Evolutionary conservation across 345 rosid species (phyloP).

Genomic region (Hevea brasiliensis): DNA sequence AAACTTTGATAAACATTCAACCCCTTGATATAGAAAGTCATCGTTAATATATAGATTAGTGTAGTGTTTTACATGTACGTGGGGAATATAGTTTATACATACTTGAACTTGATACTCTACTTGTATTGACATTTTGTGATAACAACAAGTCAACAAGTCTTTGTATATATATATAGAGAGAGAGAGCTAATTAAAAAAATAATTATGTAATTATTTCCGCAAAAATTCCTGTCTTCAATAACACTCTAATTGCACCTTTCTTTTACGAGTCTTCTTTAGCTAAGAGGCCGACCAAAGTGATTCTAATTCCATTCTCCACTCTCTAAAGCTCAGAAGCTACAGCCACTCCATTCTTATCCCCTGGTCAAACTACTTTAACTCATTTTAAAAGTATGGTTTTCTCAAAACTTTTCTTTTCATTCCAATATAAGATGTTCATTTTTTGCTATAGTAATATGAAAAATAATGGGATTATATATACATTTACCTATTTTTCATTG

Average conservation of each 20-base stretch:
- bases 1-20: too few species aligned
- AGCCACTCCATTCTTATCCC: background rate
- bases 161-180: slow-evolving; percentile 17
- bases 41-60: too few species aligned
- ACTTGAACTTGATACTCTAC: background rate
- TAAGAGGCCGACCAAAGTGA: slow-evolving; percentile 44
- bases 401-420: too few species aligned
- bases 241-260: slow-evolving; percentile 30
- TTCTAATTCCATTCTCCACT: slow-evolving; percentile 50
- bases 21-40: too few species aligned
- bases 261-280: slow-evolving; percentile 7
- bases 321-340: slow-evolving; percentile 21
- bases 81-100: background rate
- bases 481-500: background rate
- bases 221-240: slow-evolving; percentile 38
- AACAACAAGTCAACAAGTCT: slow-evolving; percentile 28
- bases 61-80: background rate
- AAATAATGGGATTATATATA: too few species aligned
- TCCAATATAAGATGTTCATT: too few species aligned
- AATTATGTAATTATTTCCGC: background rate
- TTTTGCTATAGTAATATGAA: too few species aligned
- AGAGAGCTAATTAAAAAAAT: too few species aligned
- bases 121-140: slow-evolving; percentile 13
- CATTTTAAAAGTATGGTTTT: background rate
- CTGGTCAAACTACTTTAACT: background rate